Evolutionary conservation across 148 eudicot genomes (phyloP).

Genomic region (Simmondsia chinensis): DNA sequence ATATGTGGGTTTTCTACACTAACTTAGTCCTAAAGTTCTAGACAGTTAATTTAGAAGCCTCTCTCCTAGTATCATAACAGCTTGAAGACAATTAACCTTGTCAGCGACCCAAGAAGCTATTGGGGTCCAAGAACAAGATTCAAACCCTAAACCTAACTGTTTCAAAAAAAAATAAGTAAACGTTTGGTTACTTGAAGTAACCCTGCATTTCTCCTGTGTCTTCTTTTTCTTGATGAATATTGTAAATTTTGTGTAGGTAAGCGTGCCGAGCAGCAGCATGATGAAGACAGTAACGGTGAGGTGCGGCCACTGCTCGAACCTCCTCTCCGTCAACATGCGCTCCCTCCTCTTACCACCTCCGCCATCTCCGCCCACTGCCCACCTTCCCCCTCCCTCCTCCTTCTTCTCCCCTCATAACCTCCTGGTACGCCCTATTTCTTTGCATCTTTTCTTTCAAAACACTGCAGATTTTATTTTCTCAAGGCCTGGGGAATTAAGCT

Average conservation of each 20-base stretch:
- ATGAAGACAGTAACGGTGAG: slow-evolving; percentile 91
- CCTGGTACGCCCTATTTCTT: slow-evolving; percentile 30
- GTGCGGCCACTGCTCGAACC: slow-evolving; percentile 91
- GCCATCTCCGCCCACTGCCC: slow-evolving; percentile 17
- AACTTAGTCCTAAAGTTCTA: too few relatives aligned
- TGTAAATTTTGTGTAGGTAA: slow-evolving; percentile 45
- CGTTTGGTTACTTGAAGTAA: background rate
- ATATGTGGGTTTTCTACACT: too few relatives aligned
- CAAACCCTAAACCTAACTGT: too few relatives aligned
- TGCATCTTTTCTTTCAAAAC: background rate
- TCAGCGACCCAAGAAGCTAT: too few relatives aligned
- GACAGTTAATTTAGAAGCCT: too few relatives aligned
- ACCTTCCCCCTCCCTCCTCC: slow-evolving; percentile 54
- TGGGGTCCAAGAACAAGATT: too few relatives aligned
- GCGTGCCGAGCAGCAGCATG: slow-evolving; percentile 90
- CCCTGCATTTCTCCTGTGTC: background rate
- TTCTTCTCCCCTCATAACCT: slow-evolving; percentile 66
- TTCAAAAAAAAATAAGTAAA: too few relatives aligned
- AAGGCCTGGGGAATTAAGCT: too few relatives aligned
- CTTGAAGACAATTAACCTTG: too few relatives aligned
- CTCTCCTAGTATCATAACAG: too few relatives aligned
- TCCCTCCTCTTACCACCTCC: slow-evolving; percentile 43
- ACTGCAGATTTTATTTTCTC: background rate
- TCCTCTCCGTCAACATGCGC: slow-evolving; percentile 73
- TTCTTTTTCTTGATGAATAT: background rate